Base-by-base conservation (phyloP, 192 early-diverging fungal genomes). In the Cladochytrium replicatum region DNA sequence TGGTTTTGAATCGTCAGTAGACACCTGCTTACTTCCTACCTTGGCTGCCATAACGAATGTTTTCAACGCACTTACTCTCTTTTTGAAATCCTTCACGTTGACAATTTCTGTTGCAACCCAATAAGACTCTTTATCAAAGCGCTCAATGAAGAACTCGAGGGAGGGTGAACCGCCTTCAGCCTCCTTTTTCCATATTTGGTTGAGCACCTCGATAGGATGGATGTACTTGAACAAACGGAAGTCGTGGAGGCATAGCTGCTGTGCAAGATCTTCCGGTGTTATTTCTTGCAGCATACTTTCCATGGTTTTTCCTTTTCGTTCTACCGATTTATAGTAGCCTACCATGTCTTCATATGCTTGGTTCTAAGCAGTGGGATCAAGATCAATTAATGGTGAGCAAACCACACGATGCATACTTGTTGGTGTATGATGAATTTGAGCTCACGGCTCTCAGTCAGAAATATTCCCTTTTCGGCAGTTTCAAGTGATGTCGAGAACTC, bases 191-290 rank as follows among this genome's bases (percentile, higher is more conserved):
- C 75, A 80, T 11, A 80, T 80, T 55, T 70, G 54, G 44, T 76
- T 72, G 44, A 80, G 52, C 43, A 74, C 70, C 54, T 80, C 78
- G 34, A 76, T 80, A 6, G 75, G 72, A 46, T 80, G 75, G 45
- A 80, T 78, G 50, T 69, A 71, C 47, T 55, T 46, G 52, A 80
- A 80, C 13, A 80, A 49, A 24, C 69, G 64, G 43, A 57, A 69
- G 50, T 80, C 58, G 57, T 75, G 64, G 4, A 80, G 46, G 50
- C 74, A 74, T n/a, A 80, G 57, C 46, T 78, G 69, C 32, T 71
- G 61, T 15, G 53, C 56, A 15, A 80, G 29, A 2, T 69, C 60
- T 31, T 70, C 67, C 19, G 63, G 65, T 21, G 49, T 32, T 19
- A 74, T 54, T 22, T 72, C 67, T 1, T 46, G 13, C 17, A 80